Evolutionary conservation across 768 basidiomycete species (phyloP).

Genomic region (Roridomyces roridus): DNA sequence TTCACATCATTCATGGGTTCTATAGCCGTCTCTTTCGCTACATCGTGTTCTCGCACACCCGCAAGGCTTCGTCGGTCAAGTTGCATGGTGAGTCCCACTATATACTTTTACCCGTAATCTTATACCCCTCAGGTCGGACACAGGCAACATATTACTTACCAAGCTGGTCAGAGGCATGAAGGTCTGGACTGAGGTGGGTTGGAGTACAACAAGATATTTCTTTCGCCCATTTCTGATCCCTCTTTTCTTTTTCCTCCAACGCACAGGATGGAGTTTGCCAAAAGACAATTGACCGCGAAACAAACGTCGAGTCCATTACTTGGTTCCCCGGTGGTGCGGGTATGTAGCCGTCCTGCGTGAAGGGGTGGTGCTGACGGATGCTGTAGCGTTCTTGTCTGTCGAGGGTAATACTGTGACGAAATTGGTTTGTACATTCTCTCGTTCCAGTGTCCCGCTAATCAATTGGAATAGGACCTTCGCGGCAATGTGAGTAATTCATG

Average conservation of each 20-base stretch:
- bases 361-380: neutral
- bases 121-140: constrained; percentile 58
- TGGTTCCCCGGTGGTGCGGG: constrained; percentile 74
- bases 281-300: constrained; percentile 64
- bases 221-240: constrained; percentile 9
- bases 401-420: constrained; percentile 68
- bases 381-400: constrained; percentile 70
- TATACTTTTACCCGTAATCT: neutral
- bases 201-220: neutral
- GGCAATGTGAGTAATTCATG: constrained; percentile 53
- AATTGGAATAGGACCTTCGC: constrained; percentile 68
- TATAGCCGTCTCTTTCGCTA: constrained; percentile 61
- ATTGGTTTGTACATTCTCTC: constrained; percentile 47
- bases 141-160: constrained; percentile 65
- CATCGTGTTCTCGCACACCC: constrained; percentile 72
- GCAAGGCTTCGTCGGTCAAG: constrained; percentile 77
- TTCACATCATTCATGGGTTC: constrained; percentile 7
- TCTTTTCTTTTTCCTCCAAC: constrained; percentile 8
- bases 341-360: constrained; percentile 28
- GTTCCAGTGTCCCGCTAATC: neutral
- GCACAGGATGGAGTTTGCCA: constrained; percentile 70
- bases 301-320: constrained; percentile 63
- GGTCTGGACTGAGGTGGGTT: constrained; percentile 71
- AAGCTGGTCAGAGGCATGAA: constrained; percentile 70
- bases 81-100: constrained; percentile 59